Base-by-base conservation (phyloP, 345 rosid genomes). In the Lepidium aucheri region DNA sequence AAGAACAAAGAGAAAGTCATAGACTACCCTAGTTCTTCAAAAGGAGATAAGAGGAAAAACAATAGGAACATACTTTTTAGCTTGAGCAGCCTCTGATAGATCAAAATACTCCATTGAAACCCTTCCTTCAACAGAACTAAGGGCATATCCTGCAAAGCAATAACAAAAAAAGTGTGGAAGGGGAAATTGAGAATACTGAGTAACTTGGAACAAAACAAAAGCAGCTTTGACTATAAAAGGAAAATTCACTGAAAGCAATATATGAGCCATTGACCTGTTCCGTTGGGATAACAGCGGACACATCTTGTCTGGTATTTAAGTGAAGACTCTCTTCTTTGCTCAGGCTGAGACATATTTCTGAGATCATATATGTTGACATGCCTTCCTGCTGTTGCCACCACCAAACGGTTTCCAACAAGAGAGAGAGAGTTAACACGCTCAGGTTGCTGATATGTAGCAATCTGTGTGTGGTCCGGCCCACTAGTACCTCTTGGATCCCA, bases 401-500 rank as follows among this genome's bases (percentile, higher is more conserved):
- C 98, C 52, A 93, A 63, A 69, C 87, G 94, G 44, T 90, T 88
- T 42, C 98, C 97, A 74, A 85, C 97, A 45, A 88, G 90, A 60
- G 97, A 93, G 32, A 90, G 65, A 6, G 98, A 93, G 81, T 93
- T 86, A 52, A 93, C 97, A 68, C 98, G 96, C 77, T 93, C 97
- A 40, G 96, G 97, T 70, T 93, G 97, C 40, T 70, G 78, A 69
- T 90, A 93, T 43, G 94, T 82, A 55, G 96, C 98, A 7, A 93
- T 88, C 53, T 88, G 87, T 56, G 94, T 85, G 11, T 81, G 83
- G 28, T 93, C 94, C 63, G 81, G 84, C 24, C 97, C 98, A 79
- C 92, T 90, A 56, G 96, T 87, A 54, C 95, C 97, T 79, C 98
- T 84, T 38, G 97, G 98, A 77, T 93, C 98, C 97, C 98, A 93